These are phyloP conservation scores for Panaeolus cyanescens DNA, from an alignment of 768 basidiomycete species.

Conservation along the genomic window DNA sequence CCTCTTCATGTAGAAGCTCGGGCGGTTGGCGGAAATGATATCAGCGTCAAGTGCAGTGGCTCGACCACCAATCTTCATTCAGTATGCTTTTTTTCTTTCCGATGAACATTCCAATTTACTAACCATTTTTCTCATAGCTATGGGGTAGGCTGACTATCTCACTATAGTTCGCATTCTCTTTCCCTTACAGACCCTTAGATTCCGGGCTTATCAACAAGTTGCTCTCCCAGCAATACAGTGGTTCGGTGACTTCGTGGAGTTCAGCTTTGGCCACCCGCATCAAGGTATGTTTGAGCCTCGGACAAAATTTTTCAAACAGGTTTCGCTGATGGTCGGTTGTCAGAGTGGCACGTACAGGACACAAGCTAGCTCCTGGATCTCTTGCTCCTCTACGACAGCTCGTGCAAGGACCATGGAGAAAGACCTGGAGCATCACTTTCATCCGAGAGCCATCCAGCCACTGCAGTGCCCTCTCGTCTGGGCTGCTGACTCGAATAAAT, in stretches of 20 bases:
- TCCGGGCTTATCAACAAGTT: conserved; percentile 41
- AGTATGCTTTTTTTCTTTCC: conserved; percentile 22
- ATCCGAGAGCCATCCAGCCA: conserved; percentile 34
- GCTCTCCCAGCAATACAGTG: conserved; percentile 31
- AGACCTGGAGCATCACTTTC: conserved; percentile 31
- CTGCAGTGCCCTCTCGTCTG: conserved; percentile 49
- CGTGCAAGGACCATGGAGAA: conserved; percentile 26
- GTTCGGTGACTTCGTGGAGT: conserved; percentile 41
- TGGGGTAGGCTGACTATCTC: conserved; percentile 31
- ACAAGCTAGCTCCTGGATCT: conserved; percentile 35
- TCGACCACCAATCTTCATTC: conserved; percentile 45
- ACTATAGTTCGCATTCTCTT: background rate
- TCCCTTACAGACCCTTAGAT: conserved; percentile 22
- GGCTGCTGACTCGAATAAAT: conserved; percentile 46
- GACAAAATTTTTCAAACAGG: background rate
- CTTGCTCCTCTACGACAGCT: conserved; percentile 38
- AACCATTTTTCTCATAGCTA: conserved; percentile 19
- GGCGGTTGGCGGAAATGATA: conserved; percentile 45
- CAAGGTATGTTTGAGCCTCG: conserved; percentile 23
- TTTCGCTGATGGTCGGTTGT: background rate
- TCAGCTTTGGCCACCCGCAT: conserved; percentile 41
- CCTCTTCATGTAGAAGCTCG: conserved; percentile 50
- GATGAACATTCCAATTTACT: background rate
- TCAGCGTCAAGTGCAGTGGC: conserved; percentile 40
- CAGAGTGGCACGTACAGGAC: conserved; percentile 35